Evolutionary conservation across 179 eudicot species (phyloP), one percentile per base, ranked within the genome.

Genomic region (Heliamphora pulchella): DNA sequence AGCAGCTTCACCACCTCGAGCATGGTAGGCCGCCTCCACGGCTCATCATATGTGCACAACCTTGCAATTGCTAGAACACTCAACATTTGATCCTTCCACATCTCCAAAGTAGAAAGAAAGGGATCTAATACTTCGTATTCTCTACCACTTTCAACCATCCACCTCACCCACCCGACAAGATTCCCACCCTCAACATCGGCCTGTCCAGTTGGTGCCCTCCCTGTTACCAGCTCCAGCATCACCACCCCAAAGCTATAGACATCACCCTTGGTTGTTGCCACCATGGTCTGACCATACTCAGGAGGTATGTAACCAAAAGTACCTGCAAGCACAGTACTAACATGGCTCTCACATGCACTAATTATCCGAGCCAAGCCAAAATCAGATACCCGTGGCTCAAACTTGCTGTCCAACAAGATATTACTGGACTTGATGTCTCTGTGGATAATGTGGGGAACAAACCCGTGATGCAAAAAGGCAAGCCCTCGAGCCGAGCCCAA

Each of bases 281-380:
- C 86, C 99, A 96, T 96, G 3, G 91, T 85, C 82, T 90, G 97
- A 8, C 94, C 98, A 47, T 96, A 96, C 76, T 96, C 99, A 0
- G 99, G 99, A 9, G 99, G 98, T 75, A 96, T 96, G 77, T 96
- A 96, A 48, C 99, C 99, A 3, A 91, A 91, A 22, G 97, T 90
- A 59, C 98, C 99, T 3, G 99, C 99, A 17, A 96, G 87, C 13
- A 88, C 81, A 1, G 99, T 93, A 68, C 94, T 92, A 3, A 94
- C 97, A 61, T 94, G 98, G 86, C 91, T 92, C 90, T 96, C 98
- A 70, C 92, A 94, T 0, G 97, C 98, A 47, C 98, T 94, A 66
- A 96, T 92, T 63, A 96, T 94, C 51, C 98, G 80, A 2, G 99
- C 97, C 14, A 96, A 86, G 11, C 99, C 99, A 74, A 96, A 96